Percentiles rank a stretch among this genome's conserved stretches.
phyloP scores from a whole-genome alignment of 805 yeast genomes.

The Danielozyma ontarioensis region DNA sequence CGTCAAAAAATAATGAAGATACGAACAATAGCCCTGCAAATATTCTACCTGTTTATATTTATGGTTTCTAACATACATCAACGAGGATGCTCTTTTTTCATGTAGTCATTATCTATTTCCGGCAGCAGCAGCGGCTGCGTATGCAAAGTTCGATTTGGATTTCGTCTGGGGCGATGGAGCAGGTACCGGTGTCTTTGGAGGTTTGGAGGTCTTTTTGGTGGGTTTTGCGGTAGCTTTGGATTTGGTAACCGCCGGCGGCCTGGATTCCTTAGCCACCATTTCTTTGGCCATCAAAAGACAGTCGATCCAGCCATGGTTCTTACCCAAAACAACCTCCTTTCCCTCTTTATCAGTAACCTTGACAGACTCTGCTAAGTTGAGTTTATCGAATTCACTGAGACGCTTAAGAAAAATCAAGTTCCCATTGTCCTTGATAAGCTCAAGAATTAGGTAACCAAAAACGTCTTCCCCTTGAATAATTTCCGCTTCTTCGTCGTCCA shows the following conservation, averaged over 20 bases:
- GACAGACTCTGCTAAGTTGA: constrained; percentile 15
- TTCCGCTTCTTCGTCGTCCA: constrained; percentile 6
- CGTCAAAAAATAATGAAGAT: constrained; percentile 1
- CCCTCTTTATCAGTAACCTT: constrained; percentile 22
- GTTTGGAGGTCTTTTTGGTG: constrained; percentile 3
- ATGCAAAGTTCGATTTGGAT: constrained; percentile 32
- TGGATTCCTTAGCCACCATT: constrained; percentile 19
- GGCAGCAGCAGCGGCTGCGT: constrained; percentile 45
- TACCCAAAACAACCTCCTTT: constrained; percentile 37
- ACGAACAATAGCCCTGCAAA: too few species aligned
- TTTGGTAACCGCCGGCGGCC: constrained; percentile 1
- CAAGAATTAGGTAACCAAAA: constrained; percentile 62
- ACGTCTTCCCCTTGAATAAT: constrained; percentile 33
- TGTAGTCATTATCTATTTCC: neutral
- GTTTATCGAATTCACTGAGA: constrained; percentile 33
- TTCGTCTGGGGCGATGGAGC: constrained; percentile 3
- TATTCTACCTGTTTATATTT: neutral
- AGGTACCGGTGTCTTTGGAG: neutral
- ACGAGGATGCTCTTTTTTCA: too few species aligned
- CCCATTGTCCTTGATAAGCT: constrained; percentile 47
- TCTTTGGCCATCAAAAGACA: constrained; percentile 64
- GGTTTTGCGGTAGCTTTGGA: neutral
- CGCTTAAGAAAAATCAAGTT: constrained; percentile 50
- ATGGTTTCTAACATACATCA: neutral
- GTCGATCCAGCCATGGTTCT: constrained; percentile 60